A percentile compares a stretch with the other conserved stretches of the same genome.
Conservation (phyloP, 2,329 filamentous ascomycete species). For the Cytospora chrysosperma region DNA sequence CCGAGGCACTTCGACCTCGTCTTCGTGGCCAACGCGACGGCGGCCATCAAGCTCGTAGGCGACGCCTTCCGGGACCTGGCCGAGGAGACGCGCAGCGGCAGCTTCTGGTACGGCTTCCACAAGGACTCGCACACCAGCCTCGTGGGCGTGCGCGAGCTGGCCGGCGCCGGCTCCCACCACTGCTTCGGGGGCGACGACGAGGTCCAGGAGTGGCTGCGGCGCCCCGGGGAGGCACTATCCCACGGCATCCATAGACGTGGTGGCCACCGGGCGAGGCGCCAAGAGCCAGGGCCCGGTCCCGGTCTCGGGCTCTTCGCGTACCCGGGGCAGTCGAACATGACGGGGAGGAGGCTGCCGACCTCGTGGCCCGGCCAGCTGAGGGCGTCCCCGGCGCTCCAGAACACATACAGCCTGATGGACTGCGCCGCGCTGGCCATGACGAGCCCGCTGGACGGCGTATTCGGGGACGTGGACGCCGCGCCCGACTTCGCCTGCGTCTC, state of each 20-base stretch:
- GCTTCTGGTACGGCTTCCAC: conserved; percentile 61
- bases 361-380: conserved; percentile 49
- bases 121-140: conserved; percentile 61
- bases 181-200: conserved; percentile 61
- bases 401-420: conserved; percentile 57
- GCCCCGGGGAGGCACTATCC: conserved; percentile 6
- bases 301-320: conserved; percentile 57
- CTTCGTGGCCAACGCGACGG: conserved; percentile 88
- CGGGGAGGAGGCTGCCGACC: conserved; percentile 60
- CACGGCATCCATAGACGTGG: conserved; percentile 26
- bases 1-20: conserved; percentile 59
- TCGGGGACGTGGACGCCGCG: conserved; percentile 49
- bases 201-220: conserved; percentile 45
- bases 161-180: conserved; percentile 47
- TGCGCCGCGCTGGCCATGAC: conserved; percentile 66
- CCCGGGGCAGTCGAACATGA: conserved; percentile 70
- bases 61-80: conserved; percentile 56
- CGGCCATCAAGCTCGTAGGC: conserved; percentile 77
- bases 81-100: conserved; percentile 42
- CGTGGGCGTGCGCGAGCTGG: conserved; percentile 68
- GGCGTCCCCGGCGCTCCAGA: conserved; percentile 33
- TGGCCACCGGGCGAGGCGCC: conserved; percentile 27
- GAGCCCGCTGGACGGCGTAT: conserved; percentile 49
- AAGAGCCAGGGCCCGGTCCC: conserved; percentile 28
- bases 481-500: conserved; percentile 63